Evolutionary conservation across 306 rosid species (phyloP), one percentile per base, ranked within the genome.

Genomic region (Casuarina cunninghamiana): DNA sequence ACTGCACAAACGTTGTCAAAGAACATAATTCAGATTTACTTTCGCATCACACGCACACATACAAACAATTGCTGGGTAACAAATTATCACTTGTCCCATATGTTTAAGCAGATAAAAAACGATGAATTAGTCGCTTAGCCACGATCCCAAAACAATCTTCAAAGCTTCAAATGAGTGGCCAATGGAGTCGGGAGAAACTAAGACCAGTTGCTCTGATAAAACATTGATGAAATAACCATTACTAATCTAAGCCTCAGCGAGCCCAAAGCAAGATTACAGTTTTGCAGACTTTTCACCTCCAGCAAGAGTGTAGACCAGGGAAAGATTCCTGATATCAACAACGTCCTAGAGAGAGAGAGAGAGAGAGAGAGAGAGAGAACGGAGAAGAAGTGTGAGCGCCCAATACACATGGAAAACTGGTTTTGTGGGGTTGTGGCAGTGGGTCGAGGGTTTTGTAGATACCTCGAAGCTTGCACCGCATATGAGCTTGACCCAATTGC

Each of bases 231-330:
- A 46, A 46, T 6, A 46, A 46, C 50, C 50, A 46, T 46, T 46
- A 46, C 10, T 6, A 8, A 46, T 46, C 50, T 6, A 46, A 1
- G 12, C 9, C 12, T 48, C 2, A 1, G 65, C 39, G 26, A 21
- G 12, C 16, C 37, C 65, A 58, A 58, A 58, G 65, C 65, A 58
- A 58, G 65, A 58, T 58, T 2, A 26, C 9, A 67, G 37, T 17
- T 17, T n/a, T 67, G 35, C 0, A 42, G 35, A 67, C 16, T n/a
- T 67, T 67, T 78, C 80, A 92, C 96, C 97, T 85, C 98, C 97
- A 72, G 98, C 94, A 82, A 94, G 98, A 79, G 97, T 84, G 94
- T 94, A 94, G 77, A 94, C 94, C 78, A 92, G 87, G 60, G 91
- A 86, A 77, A 89, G 96, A 82, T 94, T 94, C 84, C 97, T 89